Percentiles rank a stretch among this genome's conserved stretches.
These are phyloP conservation scores for Chalara sp. DNA, from an alignment of 2,329 filamentous ascomycete genomes.

Conservation along the genomic window DNA sequence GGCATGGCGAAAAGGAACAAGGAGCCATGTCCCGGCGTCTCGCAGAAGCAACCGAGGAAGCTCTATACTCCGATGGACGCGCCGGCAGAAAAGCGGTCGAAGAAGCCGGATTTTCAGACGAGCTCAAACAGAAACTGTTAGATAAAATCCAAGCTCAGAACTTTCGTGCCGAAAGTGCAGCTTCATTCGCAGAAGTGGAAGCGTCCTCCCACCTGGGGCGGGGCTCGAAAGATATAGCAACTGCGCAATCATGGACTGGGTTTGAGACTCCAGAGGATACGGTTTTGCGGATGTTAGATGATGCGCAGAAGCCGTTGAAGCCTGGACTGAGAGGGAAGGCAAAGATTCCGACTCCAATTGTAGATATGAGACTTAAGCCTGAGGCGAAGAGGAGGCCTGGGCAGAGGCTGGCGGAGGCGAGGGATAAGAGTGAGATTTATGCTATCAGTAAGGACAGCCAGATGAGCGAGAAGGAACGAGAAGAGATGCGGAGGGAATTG, in stretches of 20 bases:
- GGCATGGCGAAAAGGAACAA: slow-evolving; percentile 12
- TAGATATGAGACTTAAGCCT: slow-evolving; percentile 45
- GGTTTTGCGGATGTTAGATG: slow-evolving; percentile 77
- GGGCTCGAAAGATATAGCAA: slow-evolving; percentile 62
- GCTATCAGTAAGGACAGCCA: slow-evolving; percentile 42
- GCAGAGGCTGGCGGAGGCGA: slow-evolving; percentile 44
- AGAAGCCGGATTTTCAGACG: slow-evolving; percentile 57
- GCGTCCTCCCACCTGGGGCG: slow-evolving; percentile 53
- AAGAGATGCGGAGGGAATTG: slow-evolving; percentile 65
- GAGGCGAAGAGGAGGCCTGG: slow-evolving; percentile 35
- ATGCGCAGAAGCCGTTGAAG: slow-evolving; percentile 65
- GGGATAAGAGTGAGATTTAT: slow-evolving; percentile 52
- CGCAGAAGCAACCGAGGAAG: slow-evolving; percentile 57
- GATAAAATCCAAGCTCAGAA: slow-evolving; percentile 48
- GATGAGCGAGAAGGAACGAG: slow-evolving; percentile 65
- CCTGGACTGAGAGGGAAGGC: slow-evolving; percentile 39
- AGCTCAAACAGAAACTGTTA: slow-evolving; percentile 52
- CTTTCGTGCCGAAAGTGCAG: slow-evolving; percentile 43
- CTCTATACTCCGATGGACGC: slow-evolving; percentile 49
- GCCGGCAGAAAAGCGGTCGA: slow-evolving; percentile 53
- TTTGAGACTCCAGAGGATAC: slow-evolving; percentile 68
- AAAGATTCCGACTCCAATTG: slow-evolving; percentile 36
- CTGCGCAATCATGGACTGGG: slow-evolving; percentile 69
- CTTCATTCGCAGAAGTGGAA: slow-evolving; percentile 41
- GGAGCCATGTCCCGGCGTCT: slow-evolving; percentile 47